phyloP scores from a whole-genome alignment of 345 rosid genomes.

The Ceriops decandra region DNA sequence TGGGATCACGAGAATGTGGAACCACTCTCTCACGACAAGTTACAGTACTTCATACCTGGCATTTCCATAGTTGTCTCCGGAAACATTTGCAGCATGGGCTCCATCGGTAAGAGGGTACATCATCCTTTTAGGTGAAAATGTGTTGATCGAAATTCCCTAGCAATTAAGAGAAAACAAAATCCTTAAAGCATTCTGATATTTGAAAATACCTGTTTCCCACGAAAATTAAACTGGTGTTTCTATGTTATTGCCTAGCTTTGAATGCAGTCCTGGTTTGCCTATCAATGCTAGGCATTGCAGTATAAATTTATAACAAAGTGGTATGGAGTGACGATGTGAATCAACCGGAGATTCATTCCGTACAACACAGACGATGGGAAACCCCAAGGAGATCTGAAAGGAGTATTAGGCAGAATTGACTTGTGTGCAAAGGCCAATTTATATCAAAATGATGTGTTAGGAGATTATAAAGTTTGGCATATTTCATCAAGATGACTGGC shows the following conservation, averaged over 20 bases:
- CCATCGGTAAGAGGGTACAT: constrained; percentile 70
- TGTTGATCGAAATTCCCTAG: constrained; percentile 68
- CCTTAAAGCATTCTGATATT: no score
- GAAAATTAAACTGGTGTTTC: no score
- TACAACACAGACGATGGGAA: no score
- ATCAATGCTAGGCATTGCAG: no score
- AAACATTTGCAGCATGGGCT: constrained; percentile 42
- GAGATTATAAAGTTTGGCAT: neutral
- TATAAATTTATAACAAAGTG: no score
- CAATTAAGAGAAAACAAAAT: neutral
- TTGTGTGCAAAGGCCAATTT: no score
- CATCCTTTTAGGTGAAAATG: constrained; percentile 43
- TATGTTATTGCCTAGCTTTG: no score
- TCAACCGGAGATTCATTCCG: no score
- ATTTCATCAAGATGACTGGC: neutral
- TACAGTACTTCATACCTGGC: constrained; percentile 31
- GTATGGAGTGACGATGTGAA: no score
- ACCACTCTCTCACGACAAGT: neutral
- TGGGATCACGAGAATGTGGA: no score
- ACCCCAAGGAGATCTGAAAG: neutral
- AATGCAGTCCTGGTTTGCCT: no score
- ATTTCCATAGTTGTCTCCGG: constrained; percentile 36
- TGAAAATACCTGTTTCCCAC: no score
- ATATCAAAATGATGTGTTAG: neutral
- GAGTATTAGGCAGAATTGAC: neutral